Percentiles rank a stretch among this genome's conserved stretches.
phyloP scores from a whole-genome alignment of 2,329 filamentous ascomycete species.

The Curvularia spicifera region DNA sequence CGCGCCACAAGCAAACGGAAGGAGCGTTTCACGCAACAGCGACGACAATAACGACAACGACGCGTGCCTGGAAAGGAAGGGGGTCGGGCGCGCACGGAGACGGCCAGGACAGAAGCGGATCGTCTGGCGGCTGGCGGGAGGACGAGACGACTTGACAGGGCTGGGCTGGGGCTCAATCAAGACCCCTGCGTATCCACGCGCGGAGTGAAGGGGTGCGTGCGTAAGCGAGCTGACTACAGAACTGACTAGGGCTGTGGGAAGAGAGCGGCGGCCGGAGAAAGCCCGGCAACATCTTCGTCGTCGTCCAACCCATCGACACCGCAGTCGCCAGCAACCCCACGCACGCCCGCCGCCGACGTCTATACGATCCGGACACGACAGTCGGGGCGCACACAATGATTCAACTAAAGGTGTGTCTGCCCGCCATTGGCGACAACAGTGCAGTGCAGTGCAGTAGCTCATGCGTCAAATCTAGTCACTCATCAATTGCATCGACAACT shows the following conservation, averaged over 20 bases:
- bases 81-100: slow-evolving; percentile 37
- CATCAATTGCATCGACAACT: slow-evolving; percentile 99
- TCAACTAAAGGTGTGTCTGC: slow-evolving; percentile 46
- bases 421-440: background rate
- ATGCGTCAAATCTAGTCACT: slow-evolving; percentile 77
- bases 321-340: slow-evolving; percentile 19
- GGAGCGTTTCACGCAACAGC: slow-evolving; percentile 33
- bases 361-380: background rate
- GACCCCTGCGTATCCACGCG: slow-evolving; percentile 13
- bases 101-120: slow-evolving; percentile 24
- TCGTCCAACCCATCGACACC: slow-evolving; percentile 8
- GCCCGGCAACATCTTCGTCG: slow-evolving; percentile 7
- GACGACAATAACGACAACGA: slow-evolving; percentile 10
- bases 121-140: slow-evolving; percentile 25
- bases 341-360: background rate
- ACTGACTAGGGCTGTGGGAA: background rate
- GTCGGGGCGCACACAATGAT: slow-evolving; percentile 40
- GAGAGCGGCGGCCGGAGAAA: slow-evolving; percentile 1
- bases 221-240: slow-evolving; percentile 14
- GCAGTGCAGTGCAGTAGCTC: slow-evolving; percentile 30
- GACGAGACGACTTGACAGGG: slow-evolving; percentile 22
- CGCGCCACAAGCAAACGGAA: slow-evolving; percentile 18
- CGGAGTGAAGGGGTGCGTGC: slow-evolving; percentile 1
- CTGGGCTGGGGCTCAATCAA: slow-evolving; percentile 17
- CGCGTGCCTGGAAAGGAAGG: slow-evolving; percentile 24